Evolutionary conservation across 1,284 basidiomycete species (phyloP).

Genomic region (Marasmius tenuissimus): DNA sequence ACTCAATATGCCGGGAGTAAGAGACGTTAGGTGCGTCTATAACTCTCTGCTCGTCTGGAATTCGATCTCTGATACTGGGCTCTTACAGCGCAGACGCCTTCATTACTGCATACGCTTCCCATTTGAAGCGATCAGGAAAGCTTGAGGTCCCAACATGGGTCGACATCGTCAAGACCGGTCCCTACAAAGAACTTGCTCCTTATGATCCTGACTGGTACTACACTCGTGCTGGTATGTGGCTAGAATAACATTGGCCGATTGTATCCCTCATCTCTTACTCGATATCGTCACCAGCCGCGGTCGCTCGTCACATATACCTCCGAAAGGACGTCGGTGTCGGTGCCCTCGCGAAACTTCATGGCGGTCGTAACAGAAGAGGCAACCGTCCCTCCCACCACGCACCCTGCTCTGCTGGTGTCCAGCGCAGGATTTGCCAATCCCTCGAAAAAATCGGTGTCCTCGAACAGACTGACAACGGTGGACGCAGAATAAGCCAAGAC

Average conservation of each 20-base stretch:
- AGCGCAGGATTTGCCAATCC: constrained; percentile 92
- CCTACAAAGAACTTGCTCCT: constrained; percentile 97
- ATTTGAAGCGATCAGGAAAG: constrained; percentile 95
- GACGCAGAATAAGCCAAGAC: constrained; percentile 95
- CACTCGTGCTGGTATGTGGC: constrained; percentile 84
- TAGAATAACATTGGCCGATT: neutral
- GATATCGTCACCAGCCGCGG: constrained; percentile 65
- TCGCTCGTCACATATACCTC: constrained; percentile 99
- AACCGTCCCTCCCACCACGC: constrained; percentile 96
- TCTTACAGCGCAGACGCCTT: constrained; percentile 79
- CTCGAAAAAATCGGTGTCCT: constrained; percentile 99
- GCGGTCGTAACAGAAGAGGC: constrained; percentile 93
- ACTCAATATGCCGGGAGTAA: constrained; percentile 86
- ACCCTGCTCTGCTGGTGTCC: constrained; percentile 83
- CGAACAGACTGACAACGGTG: constrained; percentile 92
- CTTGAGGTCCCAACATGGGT: constrained; percentile 99
- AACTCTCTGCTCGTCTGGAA: neutral
- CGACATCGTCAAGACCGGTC: constrained; percentile 98
- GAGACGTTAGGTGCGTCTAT: constrained; percentile 79
- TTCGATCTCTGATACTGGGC: constrained; percentile 21
- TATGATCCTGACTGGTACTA: constrained; percentile 99
- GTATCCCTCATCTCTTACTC: constrained; percentile 7
- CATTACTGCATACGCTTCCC: constrained; percentile 89
- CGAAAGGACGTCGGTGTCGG: constrained; percentile 98
- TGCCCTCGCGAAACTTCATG: constrained; percentile 95